Percentiles rank a stretch among this genome's conserved stretches.
Evolutionary conservation across 306 rosid species (phyloP).

Genomic region (Vigna trinervia): DNA sequence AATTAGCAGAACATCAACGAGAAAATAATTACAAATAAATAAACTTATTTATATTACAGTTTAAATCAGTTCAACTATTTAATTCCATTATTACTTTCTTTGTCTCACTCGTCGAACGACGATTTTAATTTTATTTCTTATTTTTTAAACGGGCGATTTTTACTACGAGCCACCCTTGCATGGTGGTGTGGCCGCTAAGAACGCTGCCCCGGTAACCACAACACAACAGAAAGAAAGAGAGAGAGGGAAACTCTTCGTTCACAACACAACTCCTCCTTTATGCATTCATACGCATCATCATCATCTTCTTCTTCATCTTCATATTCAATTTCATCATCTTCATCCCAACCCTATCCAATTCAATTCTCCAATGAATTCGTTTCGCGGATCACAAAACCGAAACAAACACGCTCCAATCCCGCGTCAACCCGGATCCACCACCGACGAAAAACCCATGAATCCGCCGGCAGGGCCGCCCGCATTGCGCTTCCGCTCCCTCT

Average conservation of each 20-base stretch:
- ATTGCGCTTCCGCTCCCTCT: constrained; percentile 50
- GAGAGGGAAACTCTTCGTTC: background rate
- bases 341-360: background rate
- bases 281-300: background rate
- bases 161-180: constrained; percentile 50
- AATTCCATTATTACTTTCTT: too few relatives aligned
- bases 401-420: background rate
- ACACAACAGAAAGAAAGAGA: background rate
- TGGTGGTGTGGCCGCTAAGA: constrained; percentile 43
- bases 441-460: background rate
- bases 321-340: too few relatives aligned
- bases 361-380: constrained; percentile 1
- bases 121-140: too few relatives aligned
- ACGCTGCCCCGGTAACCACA: constrained; percentile 36
- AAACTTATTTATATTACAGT: too few relatives aligned
- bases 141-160: constrained; percentile 24
- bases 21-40: too few relatives aligned
- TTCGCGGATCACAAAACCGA: background rate
- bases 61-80: too few relatives aligned
- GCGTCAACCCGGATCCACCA: background rate
- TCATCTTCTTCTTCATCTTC: background rate
- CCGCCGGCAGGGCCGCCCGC: background rate
- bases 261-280: background rate
- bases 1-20: too few relatives aligned
- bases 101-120: too few relatives aligned